A percentile compares a stretch with the other conserved stretches of the same genome.
Conservation (phyloP, 495 filamentous ascomycete genomes). For the Ramalina intermedia region DNA sequence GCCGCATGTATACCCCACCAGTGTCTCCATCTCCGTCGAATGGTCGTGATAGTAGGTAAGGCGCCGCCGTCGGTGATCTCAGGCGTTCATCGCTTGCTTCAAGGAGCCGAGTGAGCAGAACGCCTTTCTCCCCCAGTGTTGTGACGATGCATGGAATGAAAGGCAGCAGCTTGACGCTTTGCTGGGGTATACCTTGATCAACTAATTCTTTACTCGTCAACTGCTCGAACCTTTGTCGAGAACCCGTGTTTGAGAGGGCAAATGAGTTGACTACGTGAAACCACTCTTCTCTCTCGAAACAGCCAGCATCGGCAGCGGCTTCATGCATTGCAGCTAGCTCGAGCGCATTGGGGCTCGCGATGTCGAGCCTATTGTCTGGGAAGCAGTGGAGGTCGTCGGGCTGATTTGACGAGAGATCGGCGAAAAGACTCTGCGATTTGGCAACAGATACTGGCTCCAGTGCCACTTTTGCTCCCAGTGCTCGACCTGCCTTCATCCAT, state of each 20-base stretch:
- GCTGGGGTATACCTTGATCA: constrained; percentile 70
- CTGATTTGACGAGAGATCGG: constrained; percentile 15
- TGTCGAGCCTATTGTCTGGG: constrained; percentile 47
- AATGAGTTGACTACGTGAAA: constrained; percentile 66
- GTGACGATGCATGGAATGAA: constrained; percentile 72
- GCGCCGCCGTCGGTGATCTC: constrained; percentile 39
- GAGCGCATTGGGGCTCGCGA: constrained; percentile 68
- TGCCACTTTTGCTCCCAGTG: constrained; percentile 41
- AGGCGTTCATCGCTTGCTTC: constrained; percentile 47
- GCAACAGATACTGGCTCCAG: constrained; percentile 83
- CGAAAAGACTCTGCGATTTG: constrained; percentile 61
- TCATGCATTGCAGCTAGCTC: constrained; percentile 67
- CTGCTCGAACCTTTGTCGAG: constrained; percentile 46
- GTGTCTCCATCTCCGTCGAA: constrained; percentile 32
- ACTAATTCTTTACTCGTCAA: constrained; percentile 47
- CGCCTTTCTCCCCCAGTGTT: constrained; percentile 70
- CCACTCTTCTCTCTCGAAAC: constrained; percentile 60
- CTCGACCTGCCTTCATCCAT: constrained; percentile 45
- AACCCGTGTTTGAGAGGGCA: constrained; percentile 40
- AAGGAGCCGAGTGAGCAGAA: constrained; percentile 60
- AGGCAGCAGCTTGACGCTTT: constrained; percentile 71
- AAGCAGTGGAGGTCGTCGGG: constrained; percentile 28
- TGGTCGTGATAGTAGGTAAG: constrained; percentile 53
- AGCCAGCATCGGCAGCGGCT: constrained; percentile 42
- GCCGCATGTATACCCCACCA: constrained; percentile 72